phyloP scores from a whole-genome alignment of 768 basidiomycete species.

The Rhodotorula graminis region DNA sequence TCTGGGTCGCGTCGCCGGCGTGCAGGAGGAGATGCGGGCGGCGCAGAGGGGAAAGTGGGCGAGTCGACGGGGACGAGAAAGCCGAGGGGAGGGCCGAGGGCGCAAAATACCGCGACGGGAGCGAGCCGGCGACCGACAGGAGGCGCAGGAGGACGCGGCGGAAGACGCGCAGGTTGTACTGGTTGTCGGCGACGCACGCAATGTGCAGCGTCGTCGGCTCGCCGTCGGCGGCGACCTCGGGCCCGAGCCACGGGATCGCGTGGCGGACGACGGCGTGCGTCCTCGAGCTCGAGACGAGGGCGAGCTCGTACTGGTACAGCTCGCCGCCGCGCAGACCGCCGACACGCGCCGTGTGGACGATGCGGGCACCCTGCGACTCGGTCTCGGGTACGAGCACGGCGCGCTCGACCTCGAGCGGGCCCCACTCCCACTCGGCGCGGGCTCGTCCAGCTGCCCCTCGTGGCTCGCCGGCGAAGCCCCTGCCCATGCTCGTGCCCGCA shows the following conservation, averaged over 20 bases:
- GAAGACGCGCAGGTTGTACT: slow-evolving; percentile 38
- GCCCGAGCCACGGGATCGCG: slow-evolving; percentile 24
- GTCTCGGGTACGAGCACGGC: slow-evolving; percentile 1
- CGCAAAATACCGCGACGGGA: not conserved
- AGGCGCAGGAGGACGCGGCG: slow-evolving; percentile 25
- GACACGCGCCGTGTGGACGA: slow-evolving; percentile 16
- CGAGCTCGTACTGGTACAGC: slow-evolving; percentile 23
- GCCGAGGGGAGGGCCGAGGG: not conserved
- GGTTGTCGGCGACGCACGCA: slow-evolving; percentile 37
- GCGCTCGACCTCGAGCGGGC: not conserved
- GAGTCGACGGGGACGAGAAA: not conserved
- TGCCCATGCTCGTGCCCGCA: too few species aligned
- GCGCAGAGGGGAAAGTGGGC: not conserved
- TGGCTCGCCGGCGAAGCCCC: too few species aligned
- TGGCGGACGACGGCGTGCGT: not conserved
- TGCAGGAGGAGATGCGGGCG: slow-evolving; percentile 31
- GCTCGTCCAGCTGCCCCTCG: too few species aligned
- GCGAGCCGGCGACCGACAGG: slow-evolving; percentile 3
- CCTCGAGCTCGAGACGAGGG: not conserved
- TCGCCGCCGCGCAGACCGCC: not conserved
- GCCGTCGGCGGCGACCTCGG: not conserved
- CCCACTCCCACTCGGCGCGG: not conserved
- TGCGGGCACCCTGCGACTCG: not conserved
- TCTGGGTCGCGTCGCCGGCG: slow-evolving; percentile 35
- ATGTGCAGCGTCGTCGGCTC: slow-evolving; percentile 17